Conservation (phyloP, 192 early-diverging fungal genomes). For the Rhizophlyctis rosea region DNA sequence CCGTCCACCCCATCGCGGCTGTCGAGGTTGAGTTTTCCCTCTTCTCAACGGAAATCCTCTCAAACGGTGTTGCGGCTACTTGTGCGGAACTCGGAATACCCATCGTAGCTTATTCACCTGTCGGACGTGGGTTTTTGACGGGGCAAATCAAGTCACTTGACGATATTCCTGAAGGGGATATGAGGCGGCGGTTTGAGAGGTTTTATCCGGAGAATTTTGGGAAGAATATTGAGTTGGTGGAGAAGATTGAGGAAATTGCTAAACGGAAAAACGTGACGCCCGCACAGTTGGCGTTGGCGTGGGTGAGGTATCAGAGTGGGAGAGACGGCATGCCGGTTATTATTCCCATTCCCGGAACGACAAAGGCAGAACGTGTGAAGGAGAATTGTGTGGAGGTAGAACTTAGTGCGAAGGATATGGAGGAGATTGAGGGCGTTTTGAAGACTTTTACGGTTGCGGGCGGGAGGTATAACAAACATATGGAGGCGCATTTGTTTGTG, state of each 20-base stretch:
- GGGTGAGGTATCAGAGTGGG: constrained; percentile 51
- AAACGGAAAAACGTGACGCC: constrained; percentile 39
- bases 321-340: too few species aligned
- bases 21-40: constrained; percentile 38
- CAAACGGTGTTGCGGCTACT: constrained; percentile 58
- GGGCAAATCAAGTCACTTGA: constrained; percentile 52
- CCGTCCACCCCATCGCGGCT: constrained; percentile 62
- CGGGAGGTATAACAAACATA: too few species aligned
- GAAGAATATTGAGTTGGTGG: constrained; percentile 58
- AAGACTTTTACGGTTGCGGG: too few species aligned
- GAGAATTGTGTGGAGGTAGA: constrained; percentile 27
- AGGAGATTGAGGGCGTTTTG: constrained; percentile 20
- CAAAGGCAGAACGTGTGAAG: constrained; percentile 1
- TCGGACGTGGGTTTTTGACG: constrained; percentile 67
- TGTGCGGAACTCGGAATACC: constrained; percentile 71
- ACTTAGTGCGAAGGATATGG: constrained; percentile 27
- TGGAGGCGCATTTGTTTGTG: too few species aligned
- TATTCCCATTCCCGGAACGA: constrained; percentile 45
- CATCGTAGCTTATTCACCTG: constrained; percentile 55
- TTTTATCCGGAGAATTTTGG: constrained; percentile 54
- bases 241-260: constrained; percentile 47
- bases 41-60: constrained; percentile 60
- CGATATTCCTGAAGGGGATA: constrained; percentile 50
- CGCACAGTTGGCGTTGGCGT: constrained; percentile 56
- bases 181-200: constrained; percentile 42